Evolutionary conservation across 2,329 filamentous ascomycete genomes (phyloP), one percentile per base, ranked within the genome.

Genomic region (Xylariales sp.): DNA sequence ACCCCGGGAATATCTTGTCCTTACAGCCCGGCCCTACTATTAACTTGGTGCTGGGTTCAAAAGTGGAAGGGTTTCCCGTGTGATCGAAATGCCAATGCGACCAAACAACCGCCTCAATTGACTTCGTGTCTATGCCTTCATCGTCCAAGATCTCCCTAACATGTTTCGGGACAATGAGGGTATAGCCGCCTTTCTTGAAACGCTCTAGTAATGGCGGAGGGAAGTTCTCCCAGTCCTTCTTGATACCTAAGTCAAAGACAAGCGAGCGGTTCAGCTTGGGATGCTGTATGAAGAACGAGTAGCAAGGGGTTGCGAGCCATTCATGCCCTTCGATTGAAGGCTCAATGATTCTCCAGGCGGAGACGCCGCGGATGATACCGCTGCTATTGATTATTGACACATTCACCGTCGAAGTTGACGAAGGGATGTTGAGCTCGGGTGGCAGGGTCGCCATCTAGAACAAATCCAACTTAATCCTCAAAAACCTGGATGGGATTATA

Each of bases 51-150:
- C 62, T 56, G 11, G 61, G 59, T 1, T 56, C 49, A 49, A 74
- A 74, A 45, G 69, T 64, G 11, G 60, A 55, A 0, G 69, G 67
- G 11, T 69, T 68, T 33, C 71, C 72, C 21, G 64, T 63, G 46
- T 74, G 71, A 51, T 74, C 70, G 53, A 68, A 69, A 47, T 74
- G 70, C 4, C 63, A 58, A 43, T 74, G 70, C 45, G 62, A 66
- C 14, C 69, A 53, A 20, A 73, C 59, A 4, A 73, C 35, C 21
- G 49, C 51, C 37, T 51, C 47, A 31, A 53, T 38, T 5, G 37
- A 38, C 38, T 36, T 37, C 3, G 45, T 43, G 28, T 49, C 42
- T 11, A 50, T 42, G 29, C 46, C 45, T 28, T 40, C 52, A 4
- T 42, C 47, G 34, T 51, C 49, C n/a, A 54, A 39, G 22, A 54